phyloP scores from a whole-genome alignment of 2,329 filamentous ascomycete species.

The Paracoccidioides brasiliensis region DNA sequence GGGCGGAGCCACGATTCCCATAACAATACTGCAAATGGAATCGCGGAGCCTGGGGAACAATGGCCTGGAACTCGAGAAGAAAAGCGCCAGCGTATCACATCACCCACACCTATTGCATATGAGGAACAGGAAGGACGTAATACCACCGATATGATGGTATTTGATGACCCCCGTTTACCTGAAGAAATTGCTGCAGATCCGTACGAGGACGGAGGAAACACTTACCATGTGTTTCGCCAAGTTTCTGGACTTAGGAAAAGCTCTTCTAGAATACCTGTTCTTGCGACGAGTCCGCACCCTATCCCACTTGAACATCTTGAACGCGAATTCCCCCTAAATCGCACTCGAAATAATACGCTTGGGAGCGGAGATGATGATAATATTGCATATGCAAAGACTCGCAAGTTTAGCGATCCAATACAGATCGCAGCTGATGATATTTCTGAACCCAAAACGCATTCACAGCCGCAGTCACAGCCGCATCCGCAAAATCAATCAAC shows the following conservation, averaged over 20 bases:
- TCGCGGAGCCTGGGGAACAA: slow-evolving; percentile 22
- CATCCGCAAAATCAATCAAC: neutral
- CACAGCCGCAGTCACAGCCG: neutral
- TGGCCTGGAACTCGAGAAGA: slow-evolving; percentile 24
- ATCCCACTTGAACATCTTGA: slow-evolving; percentile 60
- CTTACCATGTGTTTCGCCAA: slow-evolving; percentile 40
- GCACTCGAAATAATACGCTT: slow-evolving; percentile 44
- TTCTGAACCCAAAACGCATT: slow-evolving; percentile 2
- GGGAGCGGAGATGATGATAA: slow-evolving; percentile 48
- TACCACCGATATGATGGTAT: slow-evolving; percentile 20
- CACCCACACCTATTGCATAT: slow-evolving; percentile 25
- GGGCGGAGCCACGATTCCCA: slow-evolving; percentile 27
- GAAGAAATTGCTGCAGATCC: slow-evolving; percentile 57
- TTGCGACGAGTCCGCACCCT: slow-evolving; percentile 64
- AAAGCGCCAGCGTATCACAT: slow-evolving; percentile 18
- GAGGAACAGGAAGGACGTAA: slow-evolving; percentile 29
- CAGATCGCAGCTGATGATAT: neutral
- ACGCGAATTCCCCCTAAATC: slow-evolving; percentile 54
- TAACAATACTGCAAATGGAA: slow-evolving; percentile 19
- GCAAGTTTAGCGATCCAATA: slow-evolving; percentile 24
- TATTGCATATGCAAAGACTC: slow-evolving; percentile 47
- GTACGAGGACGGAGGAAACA: slow-evolving; percentile 21
- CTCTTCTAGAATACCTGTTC: slow-evolving; percentile 73
- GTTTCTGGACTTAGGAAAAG: slow-evolving; percentile 42
- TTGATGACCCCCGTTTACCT: slow-evolving; percentile 55